Evolutionary conservation across 208 protist species (phyloP), one percentile per base, ranked within the genome.

Genomic region (Trypanosoma melophagium): DNA sequence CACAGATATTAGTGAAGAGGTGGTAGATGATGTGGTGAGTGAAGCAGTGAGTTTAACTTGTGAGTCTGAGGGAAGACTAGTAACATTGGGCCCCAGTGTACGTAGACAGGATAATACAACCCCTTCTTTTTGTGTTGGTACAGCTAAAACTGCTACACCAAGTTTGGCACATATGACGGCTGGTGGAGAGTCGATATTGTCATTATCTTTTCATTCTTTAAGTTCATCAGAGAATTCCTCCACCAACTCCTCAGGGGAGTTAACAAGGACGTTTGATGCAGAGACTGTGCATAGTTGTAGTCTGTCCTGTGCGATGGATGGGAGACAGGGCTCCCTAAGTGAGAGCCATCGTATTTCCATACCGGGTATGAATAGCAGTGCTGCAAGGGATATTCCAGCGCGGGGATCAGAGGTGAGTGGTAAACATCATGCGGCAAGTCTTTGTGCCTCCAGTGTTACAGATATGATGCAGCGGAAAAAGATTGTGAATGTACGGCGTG

Each of bases 251-350:
- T 64, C 69, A 24, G 28, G 38, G 9, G 53, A 68, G 22, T 64
- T 50, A 16, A 64, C 69, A 8, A 45, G 57, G 35, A 25, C 38
- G 1, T 61, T 59, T 63, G 69, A 67, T 28, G 9, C 49, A 17
- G 88, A 94, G 35, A 94, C 83, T 56, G 84, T 94, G n/a, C 70
- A 74, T 16, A 91, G 82, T 66, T 91, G 83, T 63, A 91, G 88
- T 55, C 71, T 87, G 25, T 83, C 87, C 3, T 62, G 69, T n/a
- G 56, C 81, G 17, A 71, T 71, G 10, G 81, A 90, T 14, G 21
- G 0, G 8, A 59, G 35, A 17, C 17, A 38, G 1, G 25, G 62
- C 25, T 7, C 53, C n/a, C 16, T 24, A 7, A 61, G 38, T 51
- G 22, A 55, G 66, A 74, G 71, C 51, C 65, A 19, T 19, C 47